Percentiles rank a stretch among this genome's conserved stretches.
These are phyloP conservation scores for Rehmannia glutinosa DNA, from an alignment of 257 asterid species.

Conservation along the genomic window DNA sequence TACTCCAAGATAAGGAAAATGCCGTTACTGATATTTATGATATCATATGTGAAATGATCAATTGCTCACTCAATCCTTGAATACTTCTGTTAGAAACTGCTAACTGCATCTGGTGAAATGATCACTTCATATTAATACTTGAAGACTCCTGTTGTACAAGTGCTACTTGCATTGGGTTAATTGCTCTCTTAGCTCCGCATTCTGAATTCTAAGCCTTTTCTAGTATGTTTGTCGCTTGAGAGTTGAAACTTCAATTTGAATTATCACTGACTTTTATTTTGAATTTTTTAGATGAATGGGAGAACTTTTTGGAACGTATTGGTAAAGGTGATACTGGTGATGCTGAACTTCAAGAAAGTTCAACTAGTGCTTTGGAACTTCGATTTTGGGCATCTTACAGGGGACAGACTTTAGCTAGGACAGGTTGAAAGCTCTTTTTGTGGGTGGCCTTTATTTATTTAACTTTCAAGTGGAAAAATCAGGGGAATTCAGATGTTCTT, in stretches of 20 bases:
- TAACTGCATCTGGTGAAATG: neutral
- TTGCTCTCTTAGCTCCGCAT: neutral
- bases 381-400: constrained; percentile 99
- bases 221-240: neutral
- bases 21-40: too few species aligned
- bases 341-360: constrained; percentile 76
- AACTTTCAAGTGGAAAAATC: neutral
- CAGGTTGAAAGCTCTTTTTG: constrained; percentile 48
- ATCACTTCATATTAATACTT: neutral
- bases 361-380: constrained; percentile 77
- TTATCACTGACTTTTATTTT: constrained; percentile 4
- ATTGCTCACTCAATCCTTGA: neutral
- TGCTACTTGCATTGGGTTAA: neutral
- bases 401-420: constrained; percentile 96
- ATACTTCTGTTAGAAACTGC: neutral
- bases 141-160: neutral
- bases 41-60: too few species aligned
- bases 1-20: too few species aligned
- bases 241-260: neutral
- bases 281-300: constrained; percentile 79
- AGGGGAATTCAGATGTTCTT: neutral
- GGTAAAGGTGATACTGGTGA: constrained; percentile 62
- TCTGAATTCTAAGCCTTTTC: neutral
- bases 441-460: neutral
- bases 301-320: constrained; percentile 89